Evolutionary conservation across 306 rosid species (phyloP).

Genomic region (Cucurbita maxima): DNA sequence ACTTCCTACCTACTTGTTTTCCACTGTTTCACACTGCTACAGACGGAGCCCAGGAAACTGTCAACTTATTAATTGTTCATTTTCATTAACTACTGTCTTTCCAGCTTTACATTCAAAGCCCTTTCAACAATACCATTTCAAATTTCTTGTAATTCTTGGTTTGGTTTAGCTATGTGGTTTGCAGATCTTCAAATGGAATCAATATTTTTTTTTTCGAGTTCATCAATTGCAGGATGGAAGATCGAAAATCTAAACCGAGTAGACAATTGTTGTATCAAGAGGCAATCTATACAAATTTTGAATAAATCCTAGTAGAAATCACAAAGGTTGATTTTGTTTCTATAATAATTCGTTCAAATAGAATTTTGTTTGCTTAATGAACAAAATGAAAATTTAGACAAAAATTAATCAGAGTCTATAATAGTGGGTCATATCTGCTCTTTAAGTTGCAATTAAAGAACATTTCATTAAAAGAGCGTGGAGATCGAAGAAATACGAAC

Average conservation of each 20-base stretch:
- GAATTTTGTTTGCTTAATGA: neutral
- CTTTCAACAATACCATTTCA: neutral
- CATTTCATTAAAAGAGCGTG: neutral
- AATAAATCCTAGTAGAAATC: neutral
- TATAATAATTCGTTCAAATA: neutral
- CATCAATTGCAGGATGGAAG: no score
- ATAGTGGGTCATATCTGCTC: neutral
- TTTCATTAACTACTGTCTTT: neutral
- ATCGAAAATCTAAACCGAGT: no score
- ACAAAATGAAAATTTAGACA: neutral
- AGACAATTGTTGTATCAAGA: neutral
- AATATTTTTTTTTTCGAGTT: no score
- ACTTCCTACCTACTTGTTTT: conserved; percentile 1
- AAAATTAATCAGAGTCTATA: neutral
- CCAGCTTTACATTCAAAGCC: neutral
- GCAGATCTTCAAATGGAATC: neutral
- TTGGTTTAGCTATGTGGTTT: neutral
- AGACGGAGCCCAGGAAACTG: neutral
- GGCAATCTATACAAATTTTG: neutral
- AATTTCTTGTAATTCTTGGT: neutral
- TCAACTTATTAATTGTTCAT: neutral
- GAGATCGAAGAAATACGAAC: neutral
- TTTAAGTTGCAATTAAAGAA: neutral
- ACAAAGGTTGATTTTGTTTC: neutral
- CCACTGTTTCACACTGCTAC: neutral